These are phyloP conservation scores for Thelonectria blattea DNA, from an alignment of 2,329 filamentous ascomycete genomes.

Conservation along the genomic window DNA sequence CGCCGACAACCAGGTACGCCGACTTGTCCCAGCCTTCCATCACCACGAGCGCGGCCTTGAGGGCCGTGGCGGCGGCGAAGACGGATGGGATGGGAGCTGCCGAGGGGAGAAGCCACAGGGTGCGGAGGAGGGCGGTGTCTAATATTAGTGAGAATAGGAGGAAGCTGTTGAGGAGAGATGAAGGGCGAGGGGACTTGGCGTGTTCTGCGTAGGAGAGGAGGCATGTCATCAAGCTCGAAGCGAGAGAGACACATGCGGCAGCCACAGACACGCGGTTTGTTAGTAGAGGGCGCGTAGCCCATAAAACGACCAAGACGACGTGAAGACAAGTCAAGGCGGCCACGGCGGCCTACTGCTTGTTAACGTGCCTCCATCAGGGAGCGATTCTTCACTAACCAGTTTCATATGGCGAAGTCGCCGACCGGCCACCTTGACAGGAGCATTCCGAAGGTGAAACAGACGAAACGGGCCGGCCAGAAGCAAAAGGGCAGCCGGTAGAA, in stretches of 20 bases:
- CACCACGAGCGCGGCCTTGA: conserved; percentile 45
- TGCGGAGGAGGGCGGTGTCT: conserved; percentile 44
- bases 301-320: conserved; percentile 42
- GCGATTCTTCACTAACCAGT: conserved; percentile 29
- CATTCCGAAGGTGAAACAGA: conserved; percentile 36
- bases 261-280: conserved; percentile 36
- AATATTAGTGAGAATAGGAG: conserved; percentile 43
- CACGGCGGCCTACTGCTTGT: conserved; percentile 30
- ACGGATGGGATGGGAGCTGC: conserved; percentile 40
- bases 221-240: conserved; percentile 41
- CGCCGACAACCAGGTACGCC: conserved; percentile 38
- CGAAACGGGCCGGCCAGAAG: conserved; percentile 43
- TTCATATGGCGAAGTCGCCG: conserved; percentile 36
- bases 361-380: neutral
- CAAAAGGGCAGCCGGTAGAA: conserved; percentile 41
- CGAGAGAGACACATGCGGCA: conserved; percentile 42
- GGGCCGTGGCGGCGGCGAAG: conserved; percentile 43
- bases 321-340: conserved; percentile 41
- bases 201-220: conserved; percentile 44
- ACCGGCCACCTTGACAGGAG: conserved; percentile 35
- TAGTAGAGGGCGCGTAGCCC: conserved; percentile 31
- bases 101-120: conserved; percentile 41
- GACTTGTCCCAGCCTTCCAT: conserved; percentile 50
- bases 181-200: conserved; percentile 41
- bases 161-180: conserved; percentile 43